phyloP scores from a whole-genome alignment of 1,284 basidiomycete genomes.

The Xerocomus nothofagi region DNA sequence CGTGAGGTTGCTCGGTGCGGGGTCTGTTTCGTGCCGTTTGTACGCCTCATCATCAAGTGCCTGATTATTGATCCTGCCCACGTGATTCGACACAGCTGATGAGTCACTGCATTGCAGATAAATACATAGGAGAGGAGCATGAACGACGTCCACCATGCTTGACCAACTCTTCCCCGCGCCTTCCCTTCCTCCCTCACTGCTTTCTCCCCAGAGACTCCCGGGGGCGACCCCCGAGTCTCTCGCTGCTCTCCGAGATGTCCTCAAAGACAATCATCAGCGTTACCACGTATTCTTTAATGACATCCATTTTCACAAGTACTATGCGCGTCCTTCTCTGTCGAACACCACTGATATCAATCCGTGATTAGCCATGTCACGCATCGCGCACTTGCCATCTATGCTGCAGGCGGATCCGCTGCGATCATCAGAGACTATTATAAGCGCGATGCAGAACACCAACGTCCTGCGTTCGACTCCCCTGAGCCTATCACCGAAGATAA shows the following conservation, averaged over 20 bases:
- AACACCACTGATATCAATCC: neutral
- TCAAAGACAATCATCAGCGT: conserved; percentile 30
- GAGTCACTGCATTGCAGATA: too few species aligned
- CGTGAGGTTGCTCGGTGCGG: too few species aligned
- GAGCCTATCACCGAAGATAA: conserved; percentile 40
- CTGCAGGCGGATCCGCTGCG: conserved; percentile 38
- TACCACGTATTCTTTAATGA: conserved; percentile 32
- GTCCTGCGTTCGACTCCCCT: conserved; percentile 38
- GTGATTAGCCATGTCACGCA: conserved; percentile 43
- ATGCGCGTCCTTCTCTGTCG: neutral
- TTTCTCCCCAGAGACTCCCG: conserved; percentile 31
- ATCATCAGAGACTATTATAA: conserved; percentile 41
- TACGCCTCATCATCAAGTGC: too few species aligned
- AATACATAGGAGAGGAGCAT: too few species aligned
- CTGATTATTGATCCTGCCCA: too few species aligned
- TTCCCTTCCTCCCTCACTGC: conserved; percentile 26
- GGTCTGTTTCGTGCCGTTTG: too few species aligned
- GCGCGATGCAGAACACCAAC: conserved; percentile 35
- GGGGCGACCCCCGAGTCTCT: conserved; percentile 23
- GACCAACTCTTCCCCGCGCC: conserved; percentile 28
- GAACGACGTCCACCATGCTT: conserved; percentile 8
- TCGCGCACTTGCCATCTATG: conserved; percentile 44
- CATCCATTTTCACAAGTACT: conserved; percentile 31
- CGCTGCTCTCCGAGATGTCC: conserved; percentile 21
- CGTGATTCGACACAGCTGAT: too few species aligned